Evolutionary conservation across 2,329 filamentous ascomycete species (phyloP).

Genomic region (Pezicula radicicola): DNA sequence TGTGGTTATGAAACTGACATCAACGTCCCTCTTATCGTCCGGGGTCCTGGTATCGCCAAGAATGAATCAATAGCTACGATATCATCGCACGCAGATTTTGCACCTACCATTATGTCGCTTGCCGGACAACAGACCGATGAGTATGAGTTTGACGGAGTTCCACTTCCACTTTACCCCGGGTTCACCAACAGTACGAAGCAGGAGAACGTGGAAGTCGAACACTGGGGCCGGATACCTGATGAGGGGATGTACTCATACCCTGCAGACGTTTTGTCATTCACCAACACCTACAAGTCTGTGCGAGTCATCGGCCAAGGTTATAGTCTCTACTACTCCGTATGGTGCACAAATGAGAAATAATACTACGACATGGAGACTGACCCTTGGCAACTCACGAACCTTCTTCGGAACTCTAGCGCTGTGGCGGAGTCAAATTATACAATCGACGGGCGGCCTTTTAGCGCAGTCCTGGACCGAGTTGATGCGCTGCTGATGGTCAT

Average conservation of each 20-base stretch:
- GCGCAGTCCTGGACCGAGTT: constrained; percentile 44
- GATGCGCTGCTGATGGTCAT: constrained; percentile 56
- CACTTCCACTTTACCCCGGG: constrained; percentile 32
- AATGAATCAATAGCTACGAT: no score
- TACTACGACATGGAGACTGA: constrained; percentile 57
- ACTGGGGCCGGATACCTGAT: constrained; percentile 31
- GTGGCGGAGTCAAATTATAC: constrained; percentile 10
- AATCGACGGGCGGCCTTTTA: constrained; percentile 30
- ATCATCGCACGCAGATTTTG: no score
- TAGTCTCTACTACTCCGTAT: constrained; percentile 62
- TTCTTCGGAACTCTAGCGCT: constrained; percentile 34
- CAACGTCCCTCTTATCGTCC: constrained; percentile 49
- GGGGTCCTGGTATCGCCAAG: constrained; percentile 50
- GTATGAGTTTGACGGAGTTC: constrained; percentile 41
- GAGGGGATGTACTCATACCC: constrained; percentile 11
- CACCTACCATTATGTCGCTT: constrained; percentile 42
- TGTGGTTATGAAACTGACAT: constrained; percentile 48
- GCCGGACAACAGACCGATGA: constrained; percentile 25
- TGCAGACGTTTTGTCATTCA: constrained; percentile 9
- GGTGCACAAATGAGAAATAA: constrained; percentile 65
- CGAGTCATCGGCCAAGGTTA: constrained; percentile 44
- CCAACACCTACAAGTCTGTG: constrained; percentile 46
- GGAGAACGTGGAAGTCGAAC: constrained; percentile 46
- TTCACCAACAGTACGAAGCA: constrained; percentile 20
- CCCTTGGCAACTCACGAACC: constrained; percentile 46